A percentile compares a stretch with the other conserved stretches of the same genome.
These are phyloP conservation scores for Komagataella populi DNA, from an alignment of 805 yeast species.

Conservation along the genomic window DNA sequence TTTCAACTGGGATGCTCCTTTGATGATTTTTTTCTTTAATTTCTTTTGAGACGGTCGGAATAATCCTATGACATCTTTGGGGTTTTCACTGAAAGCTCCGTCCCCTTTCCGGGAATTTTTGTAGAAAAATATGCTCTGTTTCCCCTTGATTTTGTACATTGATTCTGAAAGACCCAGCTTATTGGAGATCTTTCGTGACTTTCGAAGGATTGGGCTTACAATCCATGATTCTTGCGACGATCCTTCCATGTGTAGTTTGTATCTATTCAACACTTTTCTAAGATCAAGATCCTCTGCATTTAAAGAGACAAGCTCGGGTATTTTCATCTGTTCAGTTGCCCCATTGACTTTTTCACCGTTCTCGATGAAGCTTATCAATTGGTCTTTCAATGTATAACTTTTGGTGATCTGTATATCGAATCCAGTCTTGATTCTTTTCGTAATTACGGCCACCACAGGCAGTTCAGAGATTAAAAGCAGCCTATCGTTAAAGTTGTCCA, in stretches of 20 bases:
- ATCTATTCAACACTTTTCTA: slow-evolving; percentile 8
- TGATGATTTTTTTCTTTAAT: slow-evolving; percentile 22
- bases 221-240: slow-evolving; percentile 13
- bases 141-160: slow-evolving; percentile 8
- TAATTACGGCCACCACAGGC: neutral
- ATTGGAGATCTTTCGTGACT: slow-evolving; percentile 13
- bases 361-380: neutral
- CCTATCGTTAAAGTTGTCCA: neutral
- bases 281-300: slow-evolving; percentile 3
- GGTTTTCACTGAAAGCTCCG: neutral
- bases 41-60: slow-evolving; percentile 27
- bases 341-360: neutral
- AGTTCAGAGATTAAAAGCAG: neutral
- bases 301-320: slow-evolving; percentile 7
- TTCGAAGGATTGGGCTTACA: slow-evolving; percentile 32
- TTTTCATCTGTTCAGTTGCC: slow-evolving; percentile 1
- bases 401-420: neutral
- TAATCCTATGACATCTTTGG: slow-evolving; percentile 19
- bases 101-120: slow-evolving; percentile 1
- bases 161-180: slow-evolving; percentile 4
- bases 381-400: neutral
- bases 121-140: slow-evolving; percentile 9
- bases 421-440: neutral
- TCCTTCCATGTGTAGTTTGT: slow-evolving; percentile 15
- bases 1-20: slow-evolving; percentile 4